Base-by-base conservation (phyloP, 495 filamentous ascomycete genomes). In the Penicillium roqueforti region DNA sequence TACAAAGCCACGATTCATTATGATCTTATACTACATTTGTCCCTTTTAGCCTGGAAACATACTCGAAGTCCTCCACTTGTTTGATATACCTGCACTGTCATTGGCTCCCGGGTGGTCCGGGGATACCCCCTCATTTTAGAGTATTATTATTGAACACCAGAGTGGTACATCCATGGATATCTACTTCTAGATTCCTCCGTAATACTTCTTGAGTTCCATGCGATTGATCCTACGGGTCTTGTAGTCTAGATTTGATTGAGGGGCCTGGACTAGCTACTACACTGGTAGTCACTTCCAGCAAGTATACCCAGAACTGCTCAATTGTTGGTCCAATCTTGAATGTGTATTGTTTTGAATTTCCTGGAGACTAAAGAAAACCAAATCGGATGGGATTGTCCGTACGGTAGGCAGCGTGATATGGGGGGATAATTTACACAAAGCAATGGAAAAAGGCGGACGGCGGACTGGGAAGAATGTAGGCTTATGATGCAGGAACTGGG, bases 351-450 rank as follows among this genome's bases (percentile, higher is more conserved):
- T 52, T 52, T 42, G n/a, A 26, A 52, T 52, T 52, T 46, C 42
- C 36, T 38, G 23, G 22, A 37, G 16, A 50, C 51, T 62, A 44
- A 62, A 60, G 47, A 50, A 55, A 58, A 56, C 43, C 49, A 38
- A 20, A 48, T 64, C 47, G 58, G 37, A 57, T 60, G 56, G 61
- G 59, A 54, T 53, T 67, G 59, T 61, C 64, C 66, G 58, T 68
- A 66, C 69, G 71, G 67, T 62, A 61, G 64, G 61, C 44, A 59
- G 63, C 59, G 67, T 69, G 68, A 69, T 66, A 66, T 68, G 60
- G 59, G 61, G 63, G 55, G 67, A 61, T 76, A 70, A 70, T 73
- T 72, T 74, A 76, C 71, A 74, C 61, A 68, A 70, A 53, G 57
- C 62, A 50, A 67, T 38, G 57, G 47, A 50, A 57, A 63, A 57